Evolutionary conservation across 257 asterid genomes (phyloP), one percentile per base, ranked within the genome.

Genomic region (Solanum okadae): DNA sequence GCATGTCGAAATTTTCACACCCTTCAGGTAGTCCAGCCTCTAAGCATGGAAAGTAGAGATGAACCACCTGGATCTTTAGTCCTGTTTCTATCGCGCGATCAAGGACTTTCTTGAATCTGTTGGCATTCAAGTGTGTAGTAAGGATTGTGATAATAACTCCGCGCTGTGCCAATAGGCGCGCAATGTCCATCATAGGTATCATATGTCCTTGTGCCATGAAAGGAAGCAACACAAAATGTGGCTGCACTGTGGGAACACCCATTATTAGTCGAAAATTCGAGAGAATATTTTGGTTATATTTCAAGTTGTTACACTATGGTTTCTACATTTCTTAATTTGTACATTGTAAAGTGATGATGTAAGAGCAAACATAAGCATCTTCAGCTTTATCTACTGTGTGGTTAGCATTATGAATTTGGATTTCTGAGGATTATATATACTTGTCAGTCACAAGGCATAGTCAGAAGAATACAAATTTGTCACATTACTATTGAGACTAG

Each of bases 161-260:
- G 1, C 61, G 75, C 14, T 56, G 89, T 11, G 89, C 88, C 0
- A 90, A 67, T 59, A 88, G 23, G 3, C 87, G 87, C 16, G 82
- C 90, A 10, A 85, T 49, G 84, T 90, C 91, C 15, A 86, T 88
- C 90, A 90, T 87, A 34, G 90, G 90, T 44, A 86, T 88, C 23
- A 33, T 88, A 3, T 90, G 92, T 7, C 90, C 90, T 7, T 72
- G 92, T 46, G 90, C 89, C 92, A 90, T 90, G 40, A 90, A 85
- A 56, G 90, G 92, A 18, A 90, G 33, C 63, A 90, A 25, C 27
- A 90, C 29, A 23, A 90, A 86, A 78, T 90, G 90, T 35, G 84
- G 88, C 79, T 88, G 89, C 27, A 27, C 23, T 86, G 29, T 72
- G 29, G 22, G 27, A 29, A 86, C 37, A 22, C 3, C 27, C 88